Conservation (phyloP, 2,329 filamentous ascomycete species). For the Beauveria sp. region DNA sequence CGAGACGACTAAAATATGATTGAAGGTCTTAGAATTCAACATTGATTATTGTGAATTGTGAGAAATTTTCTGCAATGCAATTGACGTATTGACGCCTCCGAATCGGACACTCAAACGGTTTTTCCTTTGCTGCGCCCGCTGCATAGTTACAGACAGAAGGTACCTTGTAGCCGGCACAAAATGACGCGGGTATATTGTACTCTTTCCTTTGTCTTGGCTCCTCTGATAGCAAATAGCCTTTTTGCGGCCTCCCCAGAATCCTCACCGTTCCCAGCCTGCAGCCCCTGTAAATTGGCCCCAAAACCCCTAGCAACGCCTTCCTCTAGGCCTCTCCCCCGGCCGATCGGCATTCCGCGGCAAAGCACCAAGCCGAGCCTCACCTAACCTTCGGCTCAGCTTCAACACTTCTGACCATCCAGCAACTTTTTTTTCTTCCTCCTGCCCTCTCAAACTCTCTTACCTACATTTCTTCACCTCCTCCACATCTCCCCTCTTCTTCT, state of each 20-base stretch:
- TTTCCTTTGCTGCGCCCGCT: background rate
- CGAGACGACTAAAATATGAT: background rate
- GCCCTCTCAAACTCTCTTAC: background rate
- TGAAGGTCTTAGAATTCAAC: too few relatives aligned
- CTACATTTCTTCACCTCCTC: background rate
- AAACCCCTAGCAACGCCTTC: background rate
- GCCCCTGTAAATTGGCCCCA: background rate
- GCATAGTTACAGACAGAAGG: background rate
- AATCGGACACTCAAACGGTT: background rate
- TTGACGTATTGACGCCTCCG: background rate
- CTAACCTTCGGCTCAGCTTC: conserved; percentile 9
- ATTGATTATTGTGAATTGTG: background rate
- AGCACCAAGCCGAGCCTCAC: conserved; percentile 9
- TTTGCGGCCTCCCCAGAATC: background rate
- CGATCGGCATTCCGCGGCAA: conserved; percentile 11
- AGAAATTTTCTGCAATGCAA: too few relatives aligned
- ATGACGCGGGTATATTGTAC: conserved; percentile 1
- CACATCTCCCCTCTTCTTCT: background rate
- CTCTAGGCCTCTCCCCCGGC: background rate
- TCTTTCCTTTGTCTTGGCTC: background rate
- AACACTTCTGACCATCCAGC: background rate
- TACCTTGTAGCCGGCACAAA: background rate
- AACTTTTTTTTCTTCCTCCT: background rate
- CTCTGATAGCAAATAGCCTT: background rate
- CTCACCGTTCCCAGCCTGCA: background rate